These are phyloP conservation scores for Malus hybrid DNA, from an alignment of 331 rosid genomes.

Conservation along the genomic window DNA sequence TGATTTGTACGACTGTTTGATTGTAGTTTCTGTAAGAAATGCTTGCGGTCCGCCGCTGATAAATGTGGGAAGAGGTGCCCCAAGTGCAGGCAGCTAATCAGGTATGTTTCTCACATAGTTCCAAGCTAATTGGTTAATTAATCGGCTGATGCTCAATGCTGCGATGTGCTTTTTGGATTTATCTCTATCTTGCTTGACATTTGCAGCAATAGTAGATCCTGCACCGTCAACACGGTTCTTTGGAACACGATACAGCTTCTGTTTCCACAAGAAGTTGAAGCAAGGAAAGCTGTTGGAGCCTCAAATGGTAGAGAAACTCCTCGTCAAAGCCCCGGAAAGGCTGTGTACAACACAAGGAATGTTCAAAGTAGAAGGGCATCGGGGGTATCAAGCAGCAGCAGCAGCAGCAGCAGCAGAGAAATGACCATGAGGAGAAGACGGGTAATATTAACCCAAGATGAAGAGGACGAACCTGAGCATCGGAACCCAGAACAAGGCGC, in stretches of 20 bases:
- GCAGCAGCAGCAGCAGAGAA: slow-evolving; percentile 22
- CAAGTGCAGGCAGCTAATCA: slow-evolving; percentile 78
- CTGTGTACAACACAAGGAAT: slow-evolving; percentile 39
- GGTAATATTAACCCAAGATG: slow-evolving; percentile 9
- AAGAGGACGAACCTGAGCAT: slow-evolving; percentile 22
- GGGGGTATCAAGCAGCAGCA: background rate
- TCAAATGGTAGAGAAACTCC: slow-evolving; percentile 28
- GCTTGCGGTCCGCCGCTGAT: slow-evolving; percentile 77
- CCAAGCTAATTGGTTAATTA: background rate
- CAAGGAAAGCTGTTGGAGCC: slow-evolving; percentile 51
- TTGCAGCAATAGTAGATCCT: slow-evolving; percentile 81
- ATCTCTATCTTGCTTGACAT: background rate
- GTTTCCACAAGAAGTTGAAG: slow-evolving; percentile 82
- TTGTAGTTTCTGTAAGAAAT: slow-evolving; percentile 82
- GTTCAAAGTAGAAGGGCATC: slow-evolving; percentile 13
- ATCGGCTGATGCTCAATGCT: background rate
- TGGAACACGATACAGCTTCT: slow-evolving; percentile 98
- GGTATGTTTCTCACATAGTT: slow-evolving; percentile 26
- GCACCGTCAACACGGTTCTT: slow-evolving; percentile 85
- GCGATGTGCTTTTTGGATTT: background rate
- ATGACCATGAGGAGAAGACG: slow-evolving; percentile 38
- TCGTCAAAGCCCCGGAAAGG: slow-evolving; percentile 28
- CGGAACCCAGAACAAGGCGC: slow-evolving; percentile 11
- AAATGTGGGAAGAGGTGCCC: slow-evolving; percentile 96
- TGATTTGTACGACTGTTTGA: background rate